Evolutionary conservation across 2,329 filamentous ascomycete genomes (phyloP).

Genomic region (Cladorrhinum sp.): DNA sequence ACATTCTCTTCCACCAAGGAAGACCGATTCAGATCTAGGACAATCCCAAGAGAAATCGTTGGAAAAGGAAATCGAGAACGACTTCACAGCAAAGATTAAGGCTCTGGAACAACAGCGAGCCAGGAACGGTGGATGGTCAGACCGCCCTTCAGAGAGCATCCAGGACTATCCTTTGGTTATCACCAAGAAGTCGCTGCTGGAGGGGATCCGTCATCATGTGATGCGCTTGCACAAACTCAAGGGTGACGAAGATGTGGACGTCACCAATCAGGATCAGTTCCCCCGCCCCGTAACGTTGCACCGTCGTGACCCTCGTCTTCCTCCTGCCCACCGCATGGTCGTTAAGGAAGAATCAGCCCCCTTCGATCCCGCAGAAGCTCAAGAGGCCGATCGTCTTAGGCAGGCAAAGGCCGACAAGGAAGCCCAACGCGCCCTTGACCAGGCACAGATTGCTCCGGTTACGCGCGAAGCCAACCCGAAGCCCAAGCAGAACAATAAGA

Average conservation of each 20-base stretch:
- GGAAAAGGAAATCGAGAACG: slow-evolving; percentile 27
- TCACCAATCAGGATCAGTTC: slow-evolving; percentile 71
- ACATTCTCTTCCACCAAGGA: slow-evolving; percentile 14
- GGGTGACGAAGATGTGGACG: slow-evolving; percentile 64
- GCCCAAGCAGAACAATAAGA: slow-evolving; percentile 66
- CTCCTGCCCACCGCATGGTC: slow-evolving; percentile 51
- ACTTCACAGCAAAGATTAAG: slow-evolving; percentile 10
- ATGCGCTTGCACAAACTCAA: slow-evolving; percentile 69
- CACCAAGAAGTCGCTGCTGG: slow-evolving; percentile 75
- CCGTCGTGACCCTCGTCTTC: slow-evolving; percentile 77
- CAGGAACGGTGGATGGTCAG: slow-evolving; percentile 53
- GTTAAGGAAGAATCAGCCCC: slow-evolving; percentile 55
- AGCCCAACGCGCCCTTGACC: slow-evolving; percentile 78
- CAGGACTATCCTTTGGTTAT: slow-evolving; percentile 68
- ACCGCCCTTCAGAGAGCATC: slow-evolving; percentile 48
- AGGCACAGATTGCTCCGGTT: slow-evolving; percentile 89
- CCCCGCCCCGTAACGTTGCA: slow-evolving; percentile 85
- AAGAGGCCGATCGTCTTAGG: slow-evolving; percentile 62
- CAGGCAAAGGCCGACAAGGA: slow-evolving; percentile 76
- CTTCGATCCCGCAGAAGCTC: slow-evolving; percentile 48
- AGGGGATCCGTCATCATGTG: slow-evolving; percentile 80
- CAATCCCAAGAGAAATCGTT: slow-evolving; percentile 26
- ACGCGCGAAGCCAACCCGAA: slow-evolving; percentile 55
- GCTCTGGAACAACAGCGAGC: slow-evolving; percentile 41
- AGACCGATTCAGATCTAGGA: background rate